A percentile compares a stretch with the other conserved stretches of the same genome.
phyloP scores from a whole-genome alignment of 805 yeast species.

The Naumovozyma baii region DNA sequence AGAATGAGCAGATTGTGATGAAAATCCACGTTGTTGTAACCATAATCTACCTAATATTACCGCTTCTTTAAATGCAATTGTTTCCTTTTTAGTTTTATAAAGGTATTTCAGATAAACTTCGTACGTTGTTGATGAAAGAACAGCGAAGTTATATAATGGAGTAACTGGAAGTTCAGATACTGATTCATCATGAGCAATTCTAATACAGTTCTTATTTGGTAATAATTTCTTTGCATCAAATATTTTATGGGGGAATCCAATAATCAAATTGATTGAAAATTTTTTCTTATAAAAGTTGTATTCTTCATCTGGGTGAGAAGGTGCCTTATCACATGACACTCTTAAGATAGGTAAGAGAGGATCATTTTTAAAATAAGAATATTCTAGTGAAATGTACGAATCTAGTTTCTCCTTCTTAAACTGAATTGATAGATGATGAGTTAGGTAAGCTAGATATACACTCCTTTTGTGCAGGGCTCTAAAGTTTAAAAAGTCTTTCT shows the following conservation, averaged over 20 bases:
- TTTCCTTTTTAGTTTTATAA: slow-evolving; percentile 62
- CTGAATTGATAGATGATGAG: slow-evolving; percentile 49
- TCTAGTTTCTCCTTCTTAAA: slow-evolving; percentile 45
- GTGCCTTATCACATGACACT: slow-evolving; percentile 38
- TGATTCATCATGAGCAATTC: slow-evolving; percentile 46
- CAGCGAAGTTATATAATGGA: slow-evolving; percentile 75
- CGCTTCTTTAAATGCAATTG: slow-evolving; percentile 82
- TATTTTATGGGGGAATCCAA: slow-evolving; percentile 59
- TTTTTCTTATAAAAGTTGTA: slow-evolving; percentile 59
- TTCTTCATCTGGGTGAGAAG: slow-evolving; percentile 16
- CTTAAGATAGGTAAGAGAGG: slow-evolving; percentile 63
- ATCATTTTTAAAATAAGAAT: slow-evolving; percentile 68
- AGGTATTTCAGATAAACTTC: slow-evolving; percentile 65
- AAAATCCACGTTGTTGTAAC: slow-evolving; percentile 80
- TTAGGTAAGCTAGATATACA: slow-evolving; percentile 72
- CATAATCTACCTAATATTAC: slow-evolving; percentile 79
- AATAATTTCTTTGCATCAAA: slow-evolving; percentile 69
- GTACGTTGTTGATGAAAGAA: slow-evolving; percentile 59
- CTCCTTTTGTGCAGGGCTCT: slow-evolving; percentile 85
- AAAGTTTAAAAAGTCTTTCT: slow-evolving; percentile 84
- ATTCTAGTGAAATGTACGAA: slow-evolving; percentile 41
- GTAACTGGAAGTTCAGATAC: slow-evolving; percentile 50
- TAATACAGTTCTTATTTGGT: slow-evolving; percentile 73
- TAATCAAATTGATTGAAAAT: slow-evolving; percentile 60
- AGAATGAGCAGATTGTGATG: slow-evolving; percentile 50